Percentiles rank a stretch among this genome's conserved stretches.
Evolutionary conservation across 768 basidiomycete species (phyloP).

Genomic region (Postia placenta): DNA sequence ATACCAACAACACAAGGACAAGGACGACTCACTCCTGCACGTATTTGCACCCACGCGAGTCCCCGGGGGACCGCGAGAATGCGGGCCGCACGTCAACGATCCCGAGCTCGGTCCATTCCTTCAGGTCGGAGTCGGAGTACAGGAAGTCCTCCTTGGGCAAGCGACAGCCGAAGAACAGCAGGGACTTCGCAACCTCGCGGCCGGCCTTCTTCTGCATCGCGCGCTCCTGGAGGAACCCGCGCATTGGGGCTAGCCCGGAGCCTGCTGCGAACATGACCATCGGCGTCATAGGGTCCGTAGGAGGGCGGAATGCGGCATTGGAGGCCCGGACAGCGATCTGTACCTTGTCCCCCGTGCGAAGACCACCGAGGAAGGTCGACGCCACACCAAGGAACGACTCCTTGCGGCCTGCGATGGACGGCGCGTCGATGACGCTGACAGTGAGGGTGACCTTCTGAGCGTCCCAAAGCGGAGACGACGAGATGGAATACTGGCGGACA

Average conservation of each 20-base stretch:
- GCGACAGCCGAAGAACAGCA: conserved; percentile 45
- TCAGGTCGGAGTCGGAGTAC: conserved; percentile 36
- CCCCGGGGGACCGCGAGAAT: conserved; percentile 22
- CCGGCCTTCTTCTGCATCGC: conserved; percentile 39
- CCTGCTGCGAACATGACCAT: conserved; percentile 43
- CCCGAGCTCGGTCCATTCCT: conserved; percentile 35
- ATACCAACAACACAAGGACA: neutral
- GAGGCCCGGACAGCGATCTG: conserved; percentile 38
- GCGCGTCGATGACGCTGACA: conserved; percentile 36
- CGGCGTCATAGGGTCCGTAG: conserved; percentile 31
- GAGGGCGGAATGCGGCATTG: conserved; percentile 36
- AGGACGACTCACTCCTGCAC: conserved; percentile 23
- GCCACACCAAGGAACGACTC: conserved; percentile 39
- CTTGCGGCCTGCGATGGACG: conserved; percentile 27
- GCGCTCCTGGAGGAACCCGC: conserved; percentile 46
- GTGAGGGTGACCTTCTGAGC: conserved; percentile 38
- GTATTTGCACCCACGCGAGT: conserved; percentile 22
- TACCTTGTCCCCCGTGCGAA: conserved; percentile 35
- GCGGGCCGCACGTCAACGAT: conserved; percentile 40
- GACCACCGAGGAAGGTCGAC: conserved; percentile 36
- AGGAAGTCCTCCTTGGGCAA: conserved; percentile 36
- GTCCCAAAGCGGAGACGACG: conserved; percentile 41
- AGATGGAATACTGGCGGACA: conserved; percentile 45
- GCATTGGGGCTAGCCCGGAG: conserved; percentile 43
- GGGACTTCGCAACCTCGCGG: conserved; percentile 31